phyloP scores from a whole-genome alignment of 2,329 filamentous ascomycete genomes.

The Sclerotinia sclerotiorum region DNA sequence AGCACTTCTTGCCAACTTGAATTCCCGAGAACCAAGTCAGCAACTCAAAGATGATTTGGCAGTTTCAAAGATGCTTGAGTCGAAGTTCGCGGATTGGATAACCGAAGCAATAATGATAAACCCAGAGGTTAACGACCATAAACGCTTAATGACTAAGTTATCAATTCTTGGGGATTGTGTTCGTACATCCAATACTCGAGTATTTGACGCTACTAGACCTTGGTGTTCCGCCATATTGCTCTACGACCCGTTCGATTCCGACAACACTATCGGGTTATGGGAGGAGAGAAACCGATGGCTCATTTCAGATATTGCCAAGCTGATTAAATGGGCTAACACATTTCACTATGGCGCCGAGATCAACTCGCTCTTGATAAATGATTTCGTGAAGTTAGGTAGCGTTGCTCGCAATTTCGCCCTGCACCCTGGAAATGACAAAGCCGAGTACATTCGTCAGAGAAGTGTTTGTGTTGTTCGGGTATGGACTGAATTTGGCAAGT shows the following conservation, averaged over 20 bases:
- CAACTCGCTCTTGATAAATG: neutral
- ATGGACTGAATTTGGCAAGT: neutral
- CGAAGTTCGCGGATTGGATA: neutral
- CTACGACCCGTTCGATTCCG: neutral
- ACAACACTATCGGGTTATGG: neutral
- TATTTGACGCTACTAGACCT: conserved; percentile 6
- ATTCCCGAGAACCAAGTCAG: neutral
- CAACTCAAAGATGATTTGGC: neutral
- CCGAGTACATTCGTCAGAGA: neutral
- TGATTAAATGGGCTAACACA: conserved; percentile 1
- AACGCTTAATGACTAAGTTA: neutral
- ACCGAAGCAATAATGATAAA: conserved; percentile 3
- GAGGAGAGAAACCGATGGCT: neutral
- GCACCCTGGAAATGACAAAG: neutral
- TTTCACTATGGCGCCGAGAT: conserved; percentile 11
- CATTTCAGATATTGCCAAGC: neutral
- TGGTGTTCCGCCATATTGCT: conserved; percentile 7
- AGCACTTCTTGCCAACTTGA: neutral
- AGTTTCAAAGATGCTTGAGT: neutral
- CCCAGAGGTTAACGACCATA: neutral
- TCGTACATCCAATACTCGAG: neutral
- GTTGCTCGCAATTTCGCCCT: neutral
- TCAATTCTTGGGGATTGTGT: conserved; percentile 3
- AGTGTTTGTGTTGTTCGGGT: neutral
- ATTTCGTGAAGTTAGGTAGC: conserved; percentile 5